These are phyloP conservation scores for Cladosporium phlei DNA, from an alignment of 2,329 filamentous ascomycete species.

Conservation along the genomic window DNA sequence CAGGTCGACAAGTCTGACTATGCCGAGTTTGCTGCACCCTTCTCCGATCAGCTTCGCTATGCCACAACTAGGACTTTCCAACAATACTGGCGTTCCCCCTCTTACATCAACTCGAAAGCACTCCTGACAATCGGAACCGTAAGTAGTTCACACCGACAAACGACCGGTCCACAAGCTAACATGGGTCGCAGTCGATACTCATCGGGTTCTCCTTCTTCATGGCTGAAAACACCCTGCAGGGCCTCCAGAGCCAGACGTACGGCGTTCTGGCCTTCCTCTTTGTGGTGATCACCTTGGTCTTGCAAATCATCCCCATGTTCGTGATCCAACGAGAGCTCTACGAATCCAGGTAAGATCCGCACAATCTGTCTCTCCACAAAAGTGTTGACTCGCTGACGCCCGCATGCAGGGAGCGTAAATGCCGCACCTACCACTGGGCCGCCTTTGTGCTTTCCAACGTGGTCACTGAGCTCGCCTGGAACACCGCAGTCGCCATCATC, in stretches of 20 bases:
- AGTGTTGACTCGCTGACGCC: background rate
- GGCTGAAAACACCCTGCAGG: constrained; percentile 28
- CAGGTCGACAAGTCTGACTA: constrained; percentile 27
- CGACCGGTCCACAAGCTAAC: background rate
- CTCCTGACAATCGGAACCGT: constrained; percentile 45
- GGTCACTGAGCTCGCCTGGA: constrained; percentile 62
- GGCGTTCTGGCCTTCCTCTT: constrained; percentile 45
- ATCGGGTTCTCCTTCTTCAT: constrained; percentile 39
- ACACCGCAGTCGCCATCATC: constrained; percentile 53
- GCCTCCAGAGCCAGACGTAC: constrained; percentile 39
- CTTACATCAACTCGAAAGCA: constrained; percentile 52
- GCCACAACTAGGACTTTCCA: constrained; percentile 36
- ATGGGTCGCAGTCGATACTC: constrained; percentile 29
- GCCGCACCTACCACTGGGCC: constrained; percentile 67
- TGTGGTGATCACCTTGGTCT: constrained; percentile 37
- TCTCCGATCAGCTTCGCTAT: constrained; percentile 27
- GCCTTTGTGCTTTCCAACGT: constrained; percentile 66
- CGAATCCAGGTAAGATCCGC: constrained; percentile 36
- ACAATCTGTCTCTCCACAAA: no score
- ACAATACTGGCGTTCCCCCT: constrained; percentile 39
- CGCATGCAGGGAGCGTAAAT: constrained; percentile 48
- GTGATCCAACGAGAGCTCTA: constrained; percentile 52
- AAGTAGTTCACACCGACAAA: background rate
- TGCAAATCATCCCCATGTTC: constrained; percentile 55
- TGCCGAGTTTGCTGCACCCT: constrained; percentile 37